Base-by-base conservation (phyloP, 1,284 basidiomycete species). In the Calocybe gambosa region DNA sequence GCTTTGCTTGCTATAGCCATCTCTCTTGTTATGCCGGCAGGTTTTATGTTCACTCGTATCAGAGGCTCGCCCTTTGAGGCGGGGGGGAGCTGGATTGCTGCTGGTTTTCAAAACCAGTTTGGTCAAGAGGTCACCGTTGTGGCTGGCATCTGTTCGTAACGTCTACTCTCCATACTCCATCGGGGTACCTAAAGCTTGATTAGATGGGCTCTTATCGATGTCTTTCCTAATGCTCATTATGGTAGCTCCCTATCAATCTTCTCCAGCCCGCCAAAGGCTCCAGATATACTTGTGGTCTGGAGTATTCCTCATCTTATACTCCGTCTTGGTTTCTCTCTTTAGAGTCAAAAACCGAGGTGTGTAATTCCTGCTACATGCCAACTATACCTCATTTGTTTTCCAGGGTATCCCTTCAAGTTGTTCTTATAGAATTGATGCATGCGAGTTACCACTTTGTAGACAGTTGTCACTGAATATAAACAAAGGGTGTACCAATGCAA, bases 21-120 rank as follows among this genome's bases (percentile, higher is more conserved):
- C 4, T 84, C 84, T 31, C 74, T 94, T 26, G 67, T 90, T 56
- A 93, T 95, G 83, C 94, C 83, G 8, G 82, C 84, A 6, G 93
- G 93, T 2, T 89, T 86, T 72, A 99, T 99, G 96, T 99, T 96
- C 74, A 92, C 90, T 56, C 85, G 85, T 53, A 99, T 99, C 59
- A 84, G 95, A 52, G 76, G 76, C 40, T 79, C 80, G 47, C 93
- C 93, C 1, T 92, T 81, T 59, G 73, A 76, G 43, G 82, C 79
- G 29, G 64, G 67, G 2, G 81, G 84, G 16, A 75, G 74, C 51
- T 94, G 92, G 85, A 87, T 97, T 59, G 89, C 91, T 7, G 75
- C 70, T 7, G 94, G 95, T 1, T 97, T 87, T 68, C 84, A 87
- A 61, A 92, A 84, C 59, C 94, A 98, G 67, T 89, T 81, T 57